phyloP scores from a whole-genome alignment of 2,329 filamentous ascomycete genomes.

The Fusarium fracticaudum region DNA sequence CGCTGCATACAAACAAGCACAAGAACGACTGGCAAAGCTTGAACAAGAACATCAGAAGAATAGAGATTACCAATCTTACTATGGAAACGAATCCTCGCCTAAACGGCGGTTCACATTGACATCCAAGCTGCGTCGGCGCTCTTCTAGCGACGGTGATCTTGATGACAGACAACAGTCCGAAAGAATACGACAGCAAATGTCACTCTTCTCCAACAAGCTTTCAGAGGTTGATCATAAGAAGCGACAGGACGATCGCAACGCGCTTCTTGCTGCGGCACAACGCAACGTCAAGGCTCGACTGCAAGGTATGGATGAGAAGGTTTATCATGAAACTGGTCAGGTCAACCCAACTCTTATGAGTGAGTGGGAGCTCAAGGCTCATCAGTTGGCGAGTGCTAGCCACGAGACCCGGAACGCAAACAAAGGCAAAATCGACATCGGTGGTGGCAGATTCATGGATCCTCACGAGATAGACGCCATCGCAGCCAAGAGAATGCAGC shows the following conservation, averaged over 20 bases:
- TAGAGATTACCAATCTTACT: constrained; percentile 78
- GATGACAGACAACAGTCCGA: constrained; percentile 75
- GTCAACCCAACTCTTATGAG: constrained; percentile 73
- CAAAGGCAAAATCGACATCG: constrained; percentile 71
- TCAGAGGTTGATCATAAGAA: constrained; percentile 78
- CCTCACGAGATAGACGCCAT: constrained; percentile 82
- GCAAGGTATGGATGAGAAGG: constrained; percentile 82
- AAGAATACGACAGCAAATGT: constrained; percentile 82
- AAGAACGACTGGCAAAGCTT: constrained; percentile 83
- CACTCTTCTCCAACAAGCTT: constrained; percentile 74
- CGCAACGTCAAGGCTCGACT: constrained; percentile 85
- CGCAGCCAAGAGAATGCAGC: constrained; percentile 79
- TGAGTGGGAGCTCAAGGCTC: constrained; percentile 83
- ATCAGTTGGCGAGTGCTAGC: constrained; percentile 72
- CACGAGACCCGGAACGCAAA: constrained; percentile 68
- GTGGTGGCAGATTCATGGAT: constrained; percentile 83
- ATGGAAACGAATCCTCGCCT: constrained; percentile 62
- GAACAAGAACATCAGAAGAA: constrained; percentile 73
- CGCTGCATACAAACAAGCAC: constrained; percentile 84
- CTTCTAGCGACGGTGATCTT: constrained; percentile 73
- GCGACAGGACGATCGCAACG: constrained; percentile 77
- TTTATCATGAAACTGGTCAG: constrained; percentile 80
- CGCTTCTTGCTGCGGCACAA: constrained; percentile 80
- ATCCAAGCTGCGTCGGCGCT: constrained; percentile 67
- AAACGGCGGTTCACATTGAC: constrained; percentile 60